Conservation (phyloP, 2,329 filamentous ascomycete species). For the Penicillium polonicum region DNA sequence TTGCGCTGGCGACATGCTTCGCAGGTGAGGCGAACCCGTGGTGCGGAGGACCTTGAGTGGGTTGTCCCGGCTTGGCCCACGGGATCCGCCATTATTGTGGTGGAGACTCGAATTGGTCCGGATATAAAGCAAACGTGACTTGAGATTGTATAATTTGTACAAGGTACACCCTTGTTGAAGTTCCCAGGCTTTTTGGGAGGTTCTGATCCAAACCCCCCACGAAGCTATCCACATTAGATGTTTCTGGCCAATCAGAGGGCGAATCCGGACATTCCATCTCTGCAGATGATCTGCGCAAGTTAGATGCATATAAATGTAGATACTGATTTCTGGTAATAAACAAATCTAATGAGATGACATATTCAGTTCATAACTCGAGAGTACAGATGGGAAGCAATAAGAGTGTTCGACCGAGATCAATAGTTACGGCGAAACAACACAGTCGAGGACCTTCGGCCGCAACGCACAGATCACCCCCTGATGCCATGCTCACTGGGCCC, state of each 20-base stretch:
- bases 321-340: neutral
- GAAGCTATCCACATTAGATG: neutral
- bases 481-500: no score
- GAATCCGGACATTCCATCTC: neutral
- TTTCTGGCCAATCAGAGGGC: neutral
- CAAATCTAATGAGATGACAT: no score
- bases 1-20: constrained; percentile 35
- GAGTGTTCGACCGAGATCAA: neutral
- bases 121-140: neutral
- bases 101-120: neutral
- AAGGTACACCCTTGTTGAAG: neutral
- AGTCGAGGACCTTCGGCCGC: neutral
- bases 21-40: constrained; percentile 30
- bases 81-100: neutral
- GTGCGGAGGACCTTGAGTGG: constrained; percentile 17
- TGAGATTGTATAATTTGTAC: neutral
- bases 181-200: neutral
- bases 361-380: neutral
- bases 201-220: neutral
- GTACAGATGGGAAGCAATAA: neutral
- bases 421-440: neutral
- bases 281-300: neutral
- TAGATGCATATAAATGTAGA: neutral
- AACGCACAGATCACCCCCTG: neutral
- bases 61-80: neutral